phyloP scores from a whole-genome alignment of 352 stramenopile genomes.

The Phytophthora aleatoria region DNA sequence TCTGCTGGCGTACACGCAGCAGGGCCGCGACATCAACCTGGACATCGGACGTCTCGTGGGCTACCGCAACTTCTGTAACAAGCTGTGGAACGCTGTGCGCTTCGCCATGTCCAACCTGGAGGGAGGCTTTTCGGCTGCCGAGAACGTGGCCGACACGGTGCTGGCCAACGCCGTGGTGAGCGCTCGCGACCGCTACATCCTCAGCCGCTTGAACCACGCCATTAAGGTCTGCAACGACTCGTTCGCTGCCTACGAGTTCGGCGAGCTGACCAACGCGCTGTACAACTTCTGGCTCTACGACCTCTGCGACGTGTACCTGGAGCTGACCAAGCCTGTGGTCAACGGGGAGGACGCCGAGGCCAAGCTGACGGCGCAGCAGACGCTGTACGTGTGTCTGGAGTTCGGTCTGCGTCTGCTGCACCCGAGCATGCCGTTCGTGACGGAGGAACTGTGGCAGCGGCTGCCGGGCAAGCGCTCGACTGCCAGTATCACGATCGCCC shows the following conservation, averaged over 20 bases:
- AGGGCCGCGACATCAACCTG: conserved; percentile 98
- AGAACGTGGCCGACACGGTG: conserved; percentile 60
- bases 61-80: conserved; percentile 99
- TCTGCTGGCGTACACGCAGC: conserved; percentile 95
- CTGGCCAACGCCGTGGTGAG: conserved; percentile 70
- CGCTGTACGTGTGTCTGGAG: conserved; percentile 87
- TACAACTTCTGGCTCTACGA: conserved; percentile 99
- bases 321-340: conserved; percentile 99
- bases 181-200: conserved; percentile 79
- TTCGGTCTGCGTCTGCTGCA: conserved; percentile 93
- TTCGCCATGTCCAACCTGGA: conserved; percentile 98
- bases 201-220: conserved; percentile 82
- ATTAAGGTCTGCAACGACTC: conserved; percentile 79
- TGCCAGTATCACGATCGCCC: conserved; percentile 77
- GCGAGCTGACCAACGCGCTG: conserved; percentile 93
- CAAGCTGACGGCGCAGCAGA: conserved; percentile 83
- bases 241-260: conserved; percentile 96
- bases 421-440: conserved; percentile 98
- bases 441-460: conserved; percentile 93
- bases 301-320: conserved; percentile 99
- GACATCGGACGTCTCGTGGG: conserved; percentile 99
- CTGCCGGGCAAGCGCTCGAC: conserved; percentile 73
- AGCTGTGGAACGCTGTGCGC: conserved; percentile 99
- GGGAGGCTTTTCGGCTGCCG: conserved; percentile 57
- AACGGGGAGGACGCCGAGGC: conserved; percentile 68